Evolutionary conservation across 1,284 basidiomycete species (phyloP).

Genomic region (Takashimella tepidaria): DNA sequence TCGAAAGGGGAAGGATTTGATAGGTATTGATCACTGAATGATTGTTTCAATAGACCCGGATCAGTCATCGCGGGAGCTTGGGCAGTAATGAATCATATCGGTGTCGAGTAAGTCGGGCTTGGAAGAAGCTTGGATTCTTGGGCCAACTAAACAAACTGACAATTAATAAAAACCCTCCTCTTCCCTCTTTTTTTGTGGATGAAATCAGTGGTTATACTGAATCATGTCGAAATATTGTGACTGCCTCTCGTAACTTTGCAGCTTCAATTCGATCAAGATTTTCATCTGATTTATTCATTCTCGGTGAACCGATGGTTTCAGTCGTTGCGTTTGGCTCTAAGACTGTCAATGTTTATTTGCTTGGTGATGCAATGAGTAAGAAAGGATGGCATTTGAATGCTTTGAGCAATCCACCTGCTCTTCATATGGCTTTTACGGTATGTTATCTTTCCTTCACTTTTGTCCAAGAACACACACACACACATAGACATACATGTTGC

Average conservation of each 20-base stretch:
- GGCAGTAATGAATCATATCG: slow-evolving; percentile 93
- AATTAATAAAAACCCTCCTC: neutral
- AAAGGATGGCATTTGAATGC: slow-evolving; percentile 89
- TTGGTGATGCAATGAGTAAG: slow-evolving; percentile 83
- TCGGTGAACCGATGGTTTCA: slow-evolving; percentile 84
- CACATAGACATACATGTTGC: too few species aligned
- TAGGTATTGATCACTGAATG: too few species aligned
- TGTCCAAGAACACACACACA: too few species aligned
- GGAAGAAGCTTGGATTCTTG: too few species aligned
- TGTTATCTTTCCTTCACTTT: slow-evolving; percentile 43
- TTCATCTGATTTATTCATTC: slow-evolving; percentile 62
- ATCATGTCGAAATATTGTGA: slow-evolving; percentile 79
- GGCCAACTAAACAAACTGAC: too few species aligned
- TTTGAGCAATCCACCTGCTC: slow-evolving; percentile 67
- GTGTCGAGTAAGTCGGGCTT: slow-evolving; percentile 58
- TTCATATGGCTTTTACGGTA: slow-evolving; percentile 94
- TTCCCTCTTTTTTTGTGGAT: neutral
- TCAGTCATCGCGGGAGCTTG: slow-evolving; percentile 90
- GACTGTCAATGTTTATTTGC: slow-evolving; percentile 60
- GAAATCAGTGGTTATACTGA: slow-evolving; percentile 73
- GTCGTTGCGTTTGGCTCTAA: slow-evolving; percentile 82
- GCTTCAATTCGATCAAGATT: slow-evolving; percentile 31
- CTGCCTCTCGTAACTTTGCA: slow-evolving; percentile 41
- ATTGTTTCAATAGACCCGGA: slow-evolving; percentile 74
- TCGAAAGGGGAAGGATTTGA: neutral